Conservation (phyloP, 208 protist species). For the Tritrichomonas foetus region DNA sequence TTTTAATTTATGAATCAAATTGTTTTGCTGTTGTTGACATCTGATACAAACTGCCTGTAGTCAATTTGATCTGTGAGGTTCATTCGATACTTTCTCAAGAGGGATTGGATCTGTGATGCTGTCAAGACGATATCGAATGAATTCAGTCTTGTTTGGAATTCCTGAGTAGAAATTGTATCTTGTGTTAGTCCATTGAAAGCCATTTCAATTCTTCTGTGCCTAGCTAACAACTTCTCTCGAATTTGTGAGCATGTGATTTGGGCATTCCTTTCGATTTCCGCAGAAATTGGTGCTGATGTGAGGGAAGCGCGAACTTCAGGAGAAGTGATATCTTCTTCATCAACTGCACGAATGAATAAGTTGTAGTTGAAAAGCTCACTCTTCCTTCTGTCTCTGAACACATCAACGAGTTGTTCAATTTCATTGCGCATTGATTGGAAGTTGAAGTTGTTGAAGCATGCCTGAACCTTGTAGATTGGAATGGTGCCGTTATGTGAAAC, state of each 20-base stretch:
- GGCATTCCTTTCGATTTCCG: not conserved
- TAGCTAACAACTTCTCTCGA: not conserved
- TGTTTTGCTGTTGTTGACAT: not conserved
- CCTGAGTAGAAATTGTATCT: not conserved
- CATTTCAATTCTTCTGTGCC: not conserved
- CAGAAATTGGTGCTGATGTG: not conserved
- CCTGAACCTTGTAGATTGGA: not conserved
- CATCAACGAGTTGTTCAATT: not conserved
- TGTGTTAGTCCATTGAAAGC: not conserved
- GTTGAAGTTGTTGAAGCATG: not conserved
- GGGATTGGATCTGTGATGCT: not conserved
- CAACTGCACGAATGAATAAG: not conserved
- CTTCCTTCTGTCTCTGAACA: not conserved
- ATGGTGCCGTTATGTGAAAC: not conserved
- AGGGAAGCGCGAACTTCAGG: not conserved
- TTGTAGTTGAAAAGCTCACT: conserved; percentile 3
- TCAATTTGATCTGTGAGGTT: not conserved
- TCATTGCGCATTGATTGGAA: not conserved
- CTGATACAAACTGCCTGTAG: not conserved
- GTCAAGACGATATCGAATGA: not conserved
- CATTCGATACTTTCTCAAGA: conserved; percentile 24
- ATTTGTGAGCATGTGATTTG: not conserved
- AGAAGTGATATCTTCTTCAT: not conserved
- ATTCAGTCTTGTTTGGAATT: not conserved
- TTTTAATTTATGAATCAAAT: not conserved